Evolutionary conservation across 345 rosid genomes (phyloP), one percentile per base, ranked within the genome.

Genomic region (Murraya koenigii): DNA sequence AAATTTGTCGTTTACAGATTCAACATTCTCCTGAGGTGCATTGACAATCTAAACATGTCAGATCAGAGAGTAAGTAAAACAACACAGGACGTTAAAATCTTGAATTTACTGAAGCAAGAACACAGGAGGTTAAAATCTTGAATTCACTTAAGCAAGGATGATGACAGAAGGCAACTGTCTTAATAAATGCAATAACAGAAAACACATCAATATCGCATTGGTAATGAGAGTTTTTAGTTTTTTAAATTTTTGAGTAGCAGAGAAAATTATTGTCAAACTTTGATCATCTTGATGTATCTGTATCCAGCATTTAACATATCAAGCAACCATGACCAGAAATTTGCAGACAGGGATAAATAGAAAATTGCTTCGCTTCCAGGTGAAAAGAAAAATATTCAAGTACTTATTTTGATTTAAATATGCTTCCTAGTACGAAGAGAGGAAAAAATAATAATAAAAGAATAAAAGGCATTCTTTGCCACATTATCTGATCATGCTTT

Each of bases 1-100:
- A 74, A 96, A 96, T 78, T 84, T 91, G 60, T 94, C 97, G 13
- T 88, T 86, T 38, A 82, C 78, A 26, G 98, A 94, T 77, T 82
- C 86, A 79, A 94, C 89, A 32, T 81, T 89, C 83, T 83, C 97
- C 56, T 93, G 86, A 19, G 99, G 99, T 77, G 87, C 93, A 85
- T 84, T 90, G 52, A 96, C 98, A 85, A 96, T 89, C 99, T 96
- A 67, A 76, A 69, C 28, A 79, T 10, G 56, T 55, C 67, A 60
- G 68, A 70, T 54, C 7, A 69, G 33, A n/a, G n/a, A 66, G 63
- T 80, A 59, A 71, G 73, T 2, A 65, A 23, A 63, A 15, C 36
- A 63, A 52, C 28, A 25, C 25, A 73, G 36, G 25, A 56, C 23
- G 28, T 56, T 71, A 56, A 55, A 70, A 35, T 20, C 26, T 23